Evolutionary conservation across 805 yeast genomes (phyloP), one percentile per base, ranked within the genome.

Genomic region (Yarrowia bubula): DNA sequence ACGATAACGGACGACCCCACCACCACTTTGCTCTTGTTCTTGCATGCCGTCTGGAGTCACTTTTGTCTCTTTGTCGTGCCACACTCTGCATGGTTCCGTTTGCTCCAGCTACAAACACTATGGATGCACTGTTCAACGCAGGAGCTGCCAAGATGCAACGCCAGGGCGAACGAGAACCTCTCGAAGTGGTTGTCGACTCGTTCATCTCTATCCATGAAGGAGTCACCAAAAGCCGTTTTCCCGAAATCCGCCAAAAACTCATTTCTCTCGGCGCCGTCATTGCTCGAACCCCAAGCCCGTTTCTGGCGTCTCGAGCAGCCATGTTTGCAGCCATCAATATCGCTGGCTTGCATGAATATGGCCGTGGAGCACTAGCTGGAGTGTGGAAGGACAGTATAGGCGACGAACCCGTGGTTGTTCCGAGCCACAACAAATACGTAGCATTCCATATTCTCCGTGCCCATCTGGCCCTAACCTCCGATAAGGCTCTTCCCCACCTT

Each of bases 141-240:
- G 64, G 64, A 13, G 46, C 61, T n/a, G 61, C 61, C 38, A 55
- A 55, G 7, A 55, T 55, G 61, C 61, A 55, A 32, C 61, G 61
- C 1, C 64, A 43, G 32, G 51, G 51, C 4, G 64, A 58, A 33
- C 42, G 51, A 1, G 51, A 43, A 22, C 64, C 51, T 35, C 51
- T 43, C 10, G 64, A 58, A 28, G 64, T 43, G n/a, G 64, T 58
- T 7, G 64, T 58, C 13, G 51, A 58, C 51, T 44, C 51, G 6
- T 58, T 43, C 9, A 15, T 58, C 11, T 39, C 61, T 4, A 41
- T 55, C 22, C 61, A 55, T 11, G 61, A 55, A 6, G 47, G 61
- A 11, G 28, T 38, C 17, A 31, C 47, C 17, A 38, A 55, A 28
- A 38, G 38, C 28, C 31, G 38, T 8, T 55, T 55, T 17, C 39